Evolutionary conservation across 176 grass and related monocot genomes (phyloP).

Genomic region (Thalia dealbata): DNA sequence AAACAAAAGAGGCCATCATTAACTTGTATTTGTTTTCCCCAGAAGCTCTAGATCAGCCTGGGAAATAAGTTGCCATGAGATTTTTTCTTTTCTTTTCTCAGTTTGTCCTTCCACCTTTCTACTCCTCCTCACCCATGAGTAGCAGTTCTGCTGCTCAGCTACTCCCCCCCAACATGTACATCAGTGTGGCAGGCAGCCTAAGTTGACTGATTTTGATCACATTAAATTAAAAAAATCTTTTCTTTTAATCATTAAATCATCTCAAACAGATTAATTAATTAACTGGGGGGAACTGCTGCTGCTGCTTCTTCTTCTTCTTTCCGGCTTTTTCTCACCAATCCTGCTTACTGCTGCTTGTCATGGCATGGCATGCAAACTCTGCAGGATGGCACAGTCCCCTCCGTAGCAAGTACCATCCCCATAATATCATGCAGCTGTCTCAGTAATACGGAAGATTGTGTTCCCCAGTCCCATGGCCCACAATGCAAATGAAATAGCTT

Average conservation of each 20-base stretch:
- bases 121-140: not conserved
- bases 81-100: not conserved
- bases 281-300: too few species aligned
- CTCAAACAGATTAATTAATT: too few species aligned
- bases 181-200: not conserved
- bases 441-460: conserved; percentile 12
- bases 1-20: too few species aligned
- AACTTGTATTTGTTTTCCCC: too few species aligned
- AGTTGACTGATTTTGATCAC: not conserved
- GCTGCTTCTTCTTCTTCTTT: too few species aligned
- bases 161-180: not conserved
- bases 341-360: too few species aligned
- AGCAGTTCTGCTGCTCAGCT: not conserved
- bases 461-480: conserved; percentile 19
- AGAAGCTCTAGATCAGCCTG: too few species aligned
- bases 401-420: not conserved
- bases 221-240: too few species aligned
- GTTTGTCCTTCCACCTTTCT: not conserved
- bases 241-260: too few species aligned
- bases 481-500: too few species aligned
- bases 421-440: not conserved
- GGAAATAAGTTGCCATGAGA: not conserved
- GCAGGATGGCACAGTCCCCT: not conserved
- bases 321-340: too few species aligned
- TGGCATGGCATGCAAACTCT: not conserved